Conservation (phyloP, 352 stramenopile genomes). For the Phytophthora tubulina region DNA sequence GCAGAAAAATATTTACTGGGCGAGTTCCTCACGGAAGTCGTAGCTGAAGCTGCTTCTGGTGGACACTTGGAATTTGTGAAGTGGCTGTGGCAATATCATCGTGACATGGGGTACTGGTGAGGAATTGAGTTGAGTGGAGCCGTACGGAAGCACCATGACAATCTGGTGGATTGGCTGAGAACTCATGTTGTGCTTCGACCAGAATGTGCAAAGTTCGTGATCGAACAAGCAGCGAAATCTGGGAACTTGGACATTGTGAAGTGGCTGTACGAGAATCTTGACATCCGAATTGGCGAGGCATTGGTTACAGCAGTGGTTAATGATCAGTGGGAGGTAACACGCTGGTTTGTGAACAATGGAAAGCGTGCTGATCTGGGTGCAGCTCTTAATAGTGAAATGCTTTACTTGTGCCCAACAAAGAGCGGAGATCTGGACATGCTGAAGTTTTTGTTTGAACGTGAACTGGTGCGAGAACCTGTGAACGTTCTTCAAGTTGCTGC, state of each 20-base stretch:
- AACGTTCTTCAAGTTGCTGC: background rate
- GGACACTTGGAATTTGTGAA: slow-evolving; percentile 24
- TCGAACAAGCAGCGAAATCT: too few species aligned
- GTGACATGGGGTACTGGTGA: slow-evolving; percentile 11
- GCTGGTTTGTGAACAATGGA: background rate
- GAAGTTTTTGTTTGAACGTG: too few species aligned
- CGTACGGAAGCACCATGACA: slow-evolving; percentile 16
- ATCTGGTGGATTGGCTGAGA: slow-evolving; percentile 20
- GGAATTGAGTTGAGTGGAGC: slow-evolving; percentile 22
- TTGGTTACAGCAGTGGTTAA: background rate
- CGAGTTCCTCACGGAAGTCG: slow-evolving; percentile 5
- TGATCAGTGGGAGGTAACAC: background rate
- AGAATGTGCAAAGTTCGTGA: too few species aligned
- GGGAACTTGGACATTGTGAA: too few species aligned
- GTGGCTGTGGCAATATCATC: slow-evolving; percentile 19
- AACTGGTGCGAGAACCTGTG: background rate
- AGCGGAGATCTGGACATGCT: background rate
- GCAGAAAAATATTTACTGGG: slow-evolving; percentile 8
- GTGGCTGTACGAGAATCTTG: background rate
- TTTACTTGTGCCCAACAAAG: background rate
- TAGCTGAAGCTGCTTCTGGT: slow-evolving; percentile 11
- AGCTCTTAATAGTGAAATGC: background rate
- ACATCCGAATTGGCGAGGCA: background rate
- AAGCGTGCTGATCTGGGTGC: background rate
- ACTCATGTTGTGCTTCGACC: too few species aligned